Evolutionary conservation across 306 rosid genomes (phyloP).

Genomic region (Alnus glutinosa): DNA sequence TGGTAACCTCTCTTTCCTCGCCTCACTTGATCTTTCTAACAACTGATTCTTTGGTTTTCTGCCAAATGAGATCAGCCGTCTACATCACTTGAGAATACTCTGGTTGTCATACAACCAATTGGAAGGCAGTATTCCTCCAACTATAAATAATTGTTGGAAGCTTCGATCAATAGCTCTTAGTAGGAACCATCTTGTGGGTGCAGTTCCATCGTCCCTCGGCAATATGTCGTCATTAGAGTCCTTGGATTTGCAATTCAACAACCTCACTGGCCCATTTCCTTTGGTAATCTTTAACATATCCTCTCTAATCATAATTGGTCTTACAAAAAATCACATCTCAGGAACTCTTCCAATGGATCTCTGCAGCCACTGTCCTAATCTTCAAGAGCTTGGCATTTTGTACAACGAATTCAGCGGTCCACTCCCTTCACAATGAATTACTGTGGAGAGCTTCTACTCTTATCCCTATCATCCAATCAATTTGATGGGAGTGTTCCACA

Average conservation of each 20-base stretch:
- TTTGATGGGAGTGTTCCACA: slow-evolving; percentile 1
- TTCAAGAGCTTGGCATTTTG: neutral
- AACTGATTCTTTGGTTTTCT: no score
- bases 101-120: neutral
- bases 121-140: neutral
- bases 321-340: no score
- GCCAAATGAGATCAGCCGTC: no score
- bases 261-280: neutral
- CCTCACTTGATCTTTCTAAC: no score
- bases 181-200: neutral
- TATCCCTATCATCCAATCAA: neutral
- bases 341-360: neutral
- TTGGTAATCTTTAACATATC: neutral
- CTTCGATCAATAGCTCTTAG: accelerated
- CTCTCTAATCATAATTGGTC: no score
- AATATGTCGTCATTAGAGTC: neutral
- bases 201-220: neutral
- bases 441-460: neutral
- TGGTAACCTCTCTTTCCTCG: no score
- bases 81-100: no score
- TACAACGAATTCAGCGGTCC: neutral
- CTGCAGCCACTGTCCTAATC: neutral
- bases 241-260: neutral
- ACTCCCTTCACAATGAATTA: neutral
- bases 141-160: neutral